Percentiles rank a stretch among this genome's conserved stretches.
Evolutionary conservation across 805 yeast species (phyloP).

Genomic region (Sugiyamaella lignohabitans): DNA sequence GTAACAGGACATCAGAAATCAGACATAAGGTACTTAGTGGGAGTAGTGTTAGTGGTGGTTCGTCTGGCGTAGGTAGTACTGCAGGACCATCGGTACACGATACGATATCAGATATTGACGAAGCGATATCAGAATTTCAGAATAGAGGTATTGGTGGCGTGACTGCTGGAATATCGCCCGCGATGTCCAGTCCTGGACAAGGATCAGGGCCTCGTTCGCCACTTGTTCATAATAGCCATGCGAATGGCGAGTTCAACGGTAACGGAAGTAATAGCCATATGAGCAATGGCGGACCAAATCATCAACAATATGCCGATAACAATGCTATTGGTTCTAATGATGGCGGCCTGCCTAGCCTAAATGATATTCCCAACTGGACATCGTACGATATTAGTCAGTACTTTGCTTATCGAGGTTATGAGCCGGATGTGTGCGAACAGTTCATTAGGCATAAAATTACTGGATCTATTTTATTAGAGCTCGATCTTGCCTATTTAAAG

Average conservation of each 20-base stretch:
- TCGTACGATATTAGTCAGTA: constrained; percentile 80
- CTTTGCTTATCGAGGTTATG: constrained; percentile 68
- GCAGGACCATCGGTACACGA: constrained; percentile 18
- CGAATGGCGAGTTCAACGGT: neutral
- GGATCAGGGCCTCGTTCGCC: no score
- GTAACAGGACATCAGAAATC: neutral
- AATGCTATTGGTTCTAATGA: neutral
- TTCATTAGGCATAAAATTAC: constrained; percentile 85
- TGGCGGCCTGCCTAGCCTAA: constrained; percentile 13
- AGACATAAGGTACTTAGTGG: neutral
- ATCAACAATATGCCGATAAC: no score
- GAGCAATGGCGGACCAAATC: neutral
- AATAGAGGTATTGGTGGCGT: constrained; percentile 10
- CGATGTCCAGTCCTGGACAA: neutral
- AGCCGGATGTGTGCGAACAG: constrained; percentile 62
- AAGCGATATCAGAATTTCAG: constrained; percentile 32
- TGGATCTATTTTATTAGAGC: constrained; percentile 76
- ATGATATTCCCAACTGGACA: constrained; percentile 51
- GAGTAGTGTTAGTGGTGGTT: neutral
- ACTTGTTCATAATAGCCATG: constrained; percentile 14
- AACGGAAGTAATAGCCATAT: neutral
- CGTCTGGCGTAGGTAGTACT: neutral
- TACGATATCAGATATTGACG: constrained; percentile 35
- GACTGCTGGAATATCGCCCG: no score
- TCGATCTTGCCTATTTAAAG: constrained; percentile 79